Evolutionary conservation across 768 basidiomycete genomes (phyloP).

Genomic region (Russula brevipes): DNA sequence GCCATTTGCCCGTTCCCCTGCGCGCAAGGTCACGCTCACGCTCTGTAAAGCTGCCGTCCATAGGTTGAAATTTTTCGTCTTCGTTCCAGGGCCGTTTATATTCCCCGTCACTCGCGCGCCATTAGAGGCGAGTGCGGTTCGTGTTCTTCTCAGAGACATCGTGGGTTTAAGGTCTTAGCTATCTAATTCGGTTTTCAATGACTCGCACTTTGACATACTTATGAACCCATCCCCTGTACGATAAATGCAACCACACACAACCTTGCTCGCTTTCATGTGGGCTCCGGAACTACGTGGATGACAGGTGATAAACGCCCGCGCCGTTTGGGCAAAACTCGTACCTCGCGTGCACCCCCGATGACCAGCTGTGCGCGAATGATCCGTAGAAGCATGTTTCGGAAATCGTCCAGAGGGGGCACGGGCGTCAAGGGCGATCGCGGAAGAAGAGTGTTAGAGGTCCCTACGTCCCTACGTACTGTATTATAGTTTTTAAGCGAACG

Average conservation of each 20-base stretch:
- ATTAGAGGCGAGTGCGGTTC: background rate
- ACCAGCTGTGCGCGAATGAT: background rate
- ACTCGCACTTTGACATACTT: background rate
- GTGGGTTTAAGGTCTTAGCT: background rate
- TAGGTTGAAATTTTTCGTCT: background rate
- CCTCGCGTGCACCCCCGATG: background rate
- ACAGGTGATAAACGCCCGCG: background rate
- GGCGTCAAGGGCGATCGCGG: background rate
- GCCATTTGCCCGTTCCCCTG: background rate
- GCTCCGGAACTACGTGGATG: background rate
- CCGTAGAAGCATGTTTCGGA: background rate
- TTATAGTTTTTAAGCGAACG: background rate
- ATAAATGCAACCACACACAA: background rate
- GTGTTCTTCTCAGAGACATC: background rate
- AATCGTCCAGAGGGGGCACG: background rate
- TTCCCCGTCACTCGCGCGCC: background rate
- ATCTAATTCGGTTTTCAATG: background rate
- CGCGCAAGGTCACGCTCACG: background rate
- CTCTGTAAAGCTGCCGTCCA: background rate
- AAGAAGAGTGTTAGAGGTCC: conserved; percentile 19
- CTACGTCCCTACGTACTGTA: background rate
- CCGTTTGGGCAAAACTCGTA: background rate
- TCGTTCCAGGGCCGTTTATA: background rate
- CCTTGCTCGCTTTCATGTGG: background rate
- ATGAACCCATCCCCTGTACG: background rate